These are phyloP conservation scores for Erysimum cheiri DNA, from an alignment of 441 rosid genomes.

Conservation along the genomic window DNA sequence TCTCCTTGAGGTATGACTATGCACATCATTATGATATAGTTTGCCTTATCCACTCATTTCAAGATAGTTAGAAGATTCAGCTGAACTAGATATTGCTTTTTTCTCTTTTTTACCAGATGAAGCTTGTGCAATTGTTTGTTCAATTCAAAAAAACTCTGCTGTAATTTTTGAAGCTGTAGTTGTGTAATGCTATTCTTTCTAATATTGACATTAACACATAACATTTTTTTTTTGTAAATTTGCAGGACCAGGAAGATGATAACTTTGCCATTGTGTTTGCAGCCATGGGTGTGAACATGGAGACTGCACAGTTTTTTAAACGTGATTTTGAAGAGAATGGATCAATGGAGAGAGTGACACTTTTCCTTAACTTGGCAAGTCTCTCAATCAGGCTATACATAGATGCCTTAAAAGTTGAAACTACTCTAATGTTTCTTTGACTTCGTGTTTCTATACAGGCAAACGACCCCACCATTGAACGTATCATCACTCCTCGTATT, in stretches of 20 bases:
- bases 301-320: not conserved
- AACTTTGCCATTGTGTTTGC: not conserved
- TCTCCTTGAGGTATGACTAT: not conserved
- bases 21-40: too few relatives aligned
- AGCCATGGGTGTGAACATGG: not conserved
- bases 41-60: too few relatives aligned
- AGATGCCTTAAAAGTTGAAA: not conserved
- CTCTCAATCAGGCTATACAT: not conserved
- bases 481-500: constrained; percentile 83
- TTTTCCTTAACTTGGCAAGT: not conserved
- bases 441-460: not conserved
- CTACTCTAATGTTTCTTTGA: not conserved
- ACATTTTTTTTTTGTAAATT: not conserved
- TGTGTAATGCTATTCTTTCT: not conserved
- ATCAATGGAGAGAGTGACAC: not conserved
- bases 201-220: not conserved
- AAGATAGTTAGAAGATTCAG: too few relatives aligned
- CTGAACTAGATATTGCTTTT: too few relatives aligned
- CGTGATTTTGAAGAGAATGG: not conserved
- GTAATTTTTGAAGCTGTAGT: too few relatives aligned
- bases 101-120: too few relatives aligned
- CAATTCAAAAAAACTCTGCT: too few relatives aligned
- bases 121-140: too few relatives aligned
- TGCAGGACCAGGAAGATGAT: not conserved
- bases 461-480: constrained; percentile 73